Evolutionary conservation across 2,329 filamentous ascomycete species (phyloP).

Genomic region (Ophiocordyceps australis): DNA sequence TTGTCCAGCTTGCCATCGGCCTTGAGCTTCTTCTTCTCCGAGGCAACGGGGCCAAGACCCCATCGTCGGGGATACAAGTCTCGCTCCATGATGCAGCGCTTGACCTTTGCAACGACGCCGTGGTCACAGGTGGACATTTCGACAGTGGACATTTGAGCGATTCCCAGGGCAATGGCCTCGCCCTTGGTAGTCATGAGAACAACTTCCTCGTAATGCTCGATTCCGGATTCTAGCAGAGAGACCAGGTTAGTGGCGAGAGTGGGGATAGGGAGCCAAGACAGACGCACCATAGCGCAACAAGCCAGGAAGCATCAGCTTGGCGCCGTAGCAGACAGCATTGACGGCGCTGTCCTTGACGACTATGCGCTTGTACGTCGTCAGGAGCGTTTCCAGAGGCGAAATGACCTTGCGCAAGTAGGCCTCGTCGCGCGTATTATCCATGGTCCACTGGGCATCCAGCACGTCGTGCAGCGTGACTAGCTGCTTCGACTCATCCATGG

Average conservation of each 20-base stretch:
- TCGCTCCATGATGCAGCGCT: conserved; percentile 99
- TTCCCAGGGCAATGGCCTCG: conserved; percentile 90
- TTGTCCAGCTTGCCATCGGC: conserved; percentile 96
- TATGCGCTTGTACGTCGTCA: conserved; percentile 87
- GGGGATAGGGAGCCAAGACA: background rate
- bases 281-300: conserved; percentile 70
- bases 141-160: conserved; percentile 94
- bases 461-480: conserved; percentile 80
- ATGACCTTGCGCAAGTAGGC: conserved; percentile 83
- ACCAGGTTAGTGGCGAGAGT: conserved; percentile 6
- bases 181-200: conserved; percentile 98
- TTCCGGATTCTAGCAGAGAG: conserved; percentile 50
- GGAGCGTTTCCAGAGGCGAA: conserved; percentile 75
- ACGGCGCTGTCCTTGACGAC: conserved; percentile 77
- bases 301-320: conserved; percentile 97
- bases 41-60: conserved; percentile 83
- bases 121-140: conserved; percentile 96
- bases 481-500: conserved; percentile 79
- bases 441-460: conserved; percentile 86
- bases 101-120: conserved; percentile 95
- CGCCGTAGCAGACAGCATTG: conserved; percentile 95
- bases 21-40: conserved; percentile 99
- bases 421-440: conserved; percentile 93
- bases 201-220: conserved; percentile 90
- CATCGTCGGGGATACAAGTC: conserved; percentile 93